phyloP scores from a whole-genome alignment of 1,139 yeast genomes.

The Yamadazyma diospyri region DNA sequence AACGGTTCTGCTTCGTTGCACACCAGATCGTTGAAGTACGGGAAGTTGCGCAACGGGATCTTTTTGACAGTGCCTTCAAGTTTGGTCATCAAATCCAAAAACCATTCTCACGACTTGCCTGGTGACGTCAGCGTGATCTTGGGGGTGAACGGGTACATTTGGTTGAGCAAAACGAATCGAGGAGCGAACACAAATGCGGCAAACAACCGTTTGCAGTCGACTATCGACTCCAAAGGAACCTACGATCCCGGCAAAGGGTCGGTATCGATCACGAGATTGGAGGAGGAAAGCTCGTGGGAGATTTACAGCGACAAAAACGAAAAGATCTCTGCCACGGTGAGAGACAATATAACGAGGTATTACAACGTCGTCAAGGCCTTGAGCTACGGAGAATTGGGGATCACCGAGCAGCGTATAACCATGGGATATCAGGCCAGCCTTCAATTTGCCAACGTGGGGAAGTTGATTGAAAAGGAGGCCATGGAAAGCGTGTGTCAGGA shows the following conservation, averaged over 20 bases:
- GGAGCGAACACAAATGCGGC: conserved; percentile 12
- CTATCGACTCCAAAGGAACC: conserved; percentile 38
- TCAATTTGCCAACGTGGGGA: conserved; percentile 70
- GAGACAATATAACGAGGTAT: conserved; percentile 80
- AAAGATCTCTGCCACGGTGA: conserved; percentile 52
- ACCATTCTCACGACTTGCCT: conserved; percentile 82
- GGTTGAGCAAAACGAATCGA: conserved; percentile 74
- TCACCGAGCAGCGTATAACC: conserved; percentile 74
- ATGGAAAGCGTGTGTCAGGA: conserved; percentile 75
- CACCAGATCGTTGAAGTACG: conserved; percentile 92
- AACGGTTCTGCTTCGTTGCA: conserved; percentile 95
- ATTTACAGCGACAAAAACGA: conserved; percentile 92
- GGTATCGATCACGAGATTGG: conserved; percentile 77
- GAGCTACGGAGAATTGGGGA: conserved; percentile 78
- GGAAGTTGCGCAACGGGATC: conserved; percentile 88
- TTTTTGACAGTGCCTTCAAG: conserved; percentile 80
- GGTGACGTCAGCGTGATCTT: conserved; percentile 87
- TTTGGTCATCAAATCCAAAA: conserved; percentile 76
- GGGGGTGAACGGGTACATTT: conserved; percentile 92
- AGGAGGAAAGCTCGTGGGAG: conserved; percentile 94
- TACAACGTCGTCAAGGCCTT: conserved; percentile 79
- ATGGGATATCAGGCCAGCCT: conserved; percentile 89
- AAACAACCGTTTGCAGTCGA: conserved; percentile 35
- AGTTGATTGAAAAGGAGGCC: conserved; percentile 67
- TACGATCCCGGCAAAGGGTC: conserved; percentile 59